Percentiles rank a stretch among this genome's conserved stretches.
Conservation (phyloP, 2,329 filamentous ascomycete genomes). For the Cercospora canescens region DNA sequence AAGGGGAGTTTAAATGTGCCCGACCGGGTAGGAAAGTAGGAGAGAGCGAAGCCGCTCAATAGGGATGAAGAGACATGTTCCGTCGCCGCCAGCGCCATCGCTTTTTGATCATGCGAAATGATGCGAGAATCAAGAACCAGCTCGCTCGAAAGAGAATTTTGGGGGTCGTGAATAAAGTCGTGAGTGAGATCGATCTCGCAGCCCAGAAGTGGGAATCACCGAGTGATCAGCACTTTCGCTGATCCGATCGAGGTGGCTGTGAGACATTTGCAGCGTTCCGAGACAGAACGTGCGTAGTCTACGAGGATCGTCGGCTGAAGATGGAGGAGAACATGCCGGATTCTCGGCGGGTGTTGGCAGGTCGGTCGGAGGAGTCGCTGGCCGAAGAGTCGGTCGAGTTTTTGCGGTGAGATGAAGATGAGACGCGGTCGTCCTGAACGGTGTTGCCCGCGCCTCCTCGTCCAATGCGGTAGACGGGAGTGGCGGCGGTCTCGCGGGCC, state of each 20-base stretch:
- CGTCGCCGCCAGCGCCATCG: constrained; percentile 24
- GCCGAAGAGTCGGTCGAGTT: constrained; percentile 20
- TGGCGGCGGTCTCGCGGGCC: constrained; percentile 45
- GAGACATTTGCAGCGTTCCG: background rate
- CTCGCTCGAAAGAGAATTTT: constrained; percentile 14
- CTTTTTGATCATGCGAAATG: constrained; percentile 19
- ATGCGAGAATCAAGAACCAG: constrained; percentile 27
- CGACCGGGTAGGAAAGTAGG: background rate
- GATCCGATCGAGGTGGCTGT: background rate
- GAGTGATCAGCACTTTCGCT: background rate
- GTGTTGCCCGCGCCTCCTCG: constrained; percentile 62
- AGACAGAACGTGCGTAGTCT: constrained; percentile 8
- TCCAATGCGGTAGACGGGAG: constrained; percentile 65
- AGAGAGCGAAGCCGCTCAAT: background rate
- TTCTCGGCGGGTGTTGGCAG: constrained; percentile 24
- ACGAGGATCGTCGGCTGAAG: constrained; percentile 26
- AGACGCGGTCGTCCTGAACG: constrained; percentile 35
- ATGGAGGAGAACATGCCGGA: constrained; percentile 21
- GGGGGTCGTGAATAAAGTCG: constrained; percentile 13
- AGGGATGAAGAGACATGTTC: background rate
- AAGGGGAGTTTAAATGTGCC: background rate
- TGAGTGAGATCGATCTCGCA: background rate
- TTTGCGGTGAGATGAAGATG: constrained; percentile 8
- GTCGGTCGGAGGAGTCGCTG: constrained; percentile 28
- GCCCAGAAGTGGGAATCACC: background rate